Evolutionary conservation across 306 rosid species (phyloP), one percentile per base, ranked within the genome.

Genomic region (Hylodesmum podocarpum): DNA sequence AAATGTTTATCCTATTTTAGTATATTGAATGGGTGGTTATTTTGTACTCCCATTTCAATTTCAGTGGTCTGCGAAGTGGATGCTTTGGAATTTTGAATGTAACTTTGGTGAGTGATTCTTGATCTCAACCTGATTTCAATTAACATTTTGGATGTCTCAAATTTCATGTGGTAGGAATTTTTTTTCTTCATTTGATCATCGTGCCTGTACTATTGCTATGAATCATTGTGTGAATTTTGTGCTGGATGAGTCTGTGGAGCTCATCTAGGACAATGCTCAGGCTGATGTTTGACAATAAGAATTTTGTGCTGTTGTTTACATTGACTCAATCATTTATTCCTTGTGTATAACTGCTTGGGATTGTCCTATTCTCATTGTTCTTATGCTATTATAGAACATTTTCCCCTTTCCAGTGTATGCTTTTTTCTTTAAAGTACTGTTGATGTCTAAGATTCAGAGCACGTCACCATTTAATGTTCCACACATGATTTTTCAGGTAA

Each of bases 1-100:
- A 16, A 49, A 8, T 6, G 57, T 57, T 34, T 79, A 25, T 18
- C 65, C 39, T 25, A 14, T 70, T 33, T 64, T 37, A 71, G 39
- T 8, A 34, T 24, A 13, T 65, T 44, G 53, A 25, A 37, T 15
- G 4, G 54, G 44, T 82, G 75, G 21, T 71, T 72, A 77, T 78
- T 88, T 43, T 31, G 70, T 63, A 36, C 72, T 79, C 64, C 81
- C 9, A 19, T 82, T 83, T 84, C 79, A 68, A 78, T 88, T 72
- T 85, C 89, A 92, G 97, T 55, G 96, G 96, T 57, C 63, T 92
- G 70, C 88, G 96, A 62, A 87, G 91, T 62, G 89, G 90, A 55
- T 92, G 90, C 77, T 90, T 92, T 64, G 93, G 87, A 28, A 81
- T 90, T 81, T 86, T 88, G 51, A 92, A 92, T 77, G 84, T 83